Evolutionary conservation across 139 green algal genomes (phyloP), one percentile per base, ranked within the genome.

Genomic region (Chlorella sorokiniana): DNA sequence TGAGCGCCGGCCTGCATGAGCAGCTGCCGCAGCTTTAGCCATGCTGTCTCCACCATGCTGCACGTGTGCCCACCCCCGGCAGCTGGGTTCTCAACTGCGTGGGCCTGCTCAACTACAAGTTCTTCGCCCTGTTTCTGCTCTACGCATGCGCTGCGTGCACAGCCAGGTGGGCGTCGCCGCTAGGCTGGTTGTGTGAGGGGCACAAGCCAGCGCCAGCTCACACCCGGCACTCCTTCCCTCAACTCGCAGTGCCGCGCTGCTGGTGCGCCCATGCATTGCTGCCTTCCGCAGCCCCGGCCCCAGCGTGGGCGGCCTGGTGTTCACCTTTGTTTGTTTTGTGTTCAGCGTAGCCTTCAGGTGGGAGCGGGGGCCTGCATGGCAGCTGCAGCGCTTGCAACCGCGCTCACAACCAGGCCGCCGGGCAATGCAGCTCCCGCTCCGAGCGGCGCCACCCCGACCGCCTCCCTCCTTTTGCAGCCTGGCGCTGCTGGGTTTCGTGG

Each of bases 51-150:
- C 61, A 38, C 48, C 25, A 68, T 68, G 61, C 61, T 20, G 29
- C 42, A 25, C 31, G 29, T 71, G 11, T 71, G n/a, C 14, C 64
- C 31, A 11, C 64, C n/a, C n/a, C 16, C 31, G 1, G 75, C 75
- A 81, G 75, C 63, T 95, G 92, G 95, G 90, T 99, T 16, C 87
- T 95, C 44, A 98, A 98, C 86, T 96, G 90, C 61, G 94, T 99
- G 7, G 96, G 96, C 10, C 86, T 97, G 56, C 81, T 95, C 33
- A 99, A 99, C 86, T 98, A 98, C 90, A 99, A 99, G 89, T 87
- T 86, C 76, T 99, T 99, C 86, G 82, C 98, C 33, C 89, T 97
- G 14, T 99, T 99, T 84, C 81, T 99, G 25, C 44, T 88, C 0
- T 98, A 94, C 77, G 92, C 90, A 0, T 88, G 84, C 31, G 14